A percentile compares a stretch with the other conserved stretches of the same genome.
Evolutionary conservation across 2,329 filamentous ascomycete species (phyloP).

Genomic region (Hypomyces rosellus): DNA sequence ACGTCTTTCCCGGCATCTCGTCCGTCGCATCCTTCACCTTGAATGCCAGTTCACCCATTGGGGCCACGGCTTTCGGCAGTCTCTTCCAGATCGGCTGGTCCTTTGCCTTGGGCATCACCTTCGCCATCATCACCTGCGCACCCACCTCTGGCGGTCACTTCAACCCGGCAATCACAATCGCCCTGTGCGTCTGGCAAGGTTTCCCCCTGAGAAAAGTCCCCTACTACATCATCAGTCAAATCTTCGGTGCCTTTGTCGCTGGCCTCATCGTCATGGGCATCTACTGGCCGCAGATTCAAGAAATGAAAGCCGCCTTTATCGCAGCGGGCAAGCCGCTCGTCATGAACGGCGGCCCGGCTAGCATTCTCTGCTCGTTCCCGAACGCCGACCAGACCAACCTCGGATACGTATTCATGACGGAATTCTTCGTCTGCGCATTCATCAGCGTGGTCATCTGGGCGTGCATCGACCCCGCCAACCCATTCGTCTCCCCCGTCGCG

Average conservation of each 20-base stretch:
- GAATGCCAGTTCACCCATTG: slow-evolving; percentile 33
- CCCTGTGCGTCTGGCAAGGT: slow-evolving; percentile 46
- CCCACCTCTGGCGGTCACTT: slow-evolving; percentile 50
- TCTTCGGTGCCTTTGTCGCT: slow-evolving; percentile 51
- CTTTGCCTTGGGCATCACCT: slow-evolving; percentile 51
- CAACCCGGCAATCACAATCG: slow-evolving; percentile 44
- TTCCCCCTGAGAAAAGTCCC: slow-evolving; percentile 55
- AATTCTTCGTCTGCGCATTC: slow-evolving; percentile 53
- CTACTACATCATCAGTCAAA: slow-evolving; percentile 49
- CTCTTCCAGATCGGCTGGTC: slow-evolving; percentile 50
- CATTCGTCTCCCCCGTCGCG: slow-evolving; percentile 42
- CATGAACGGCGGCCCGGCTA: slow-evolving; percentile 43
- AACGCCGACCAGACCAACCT: slow-evolving; percentile 43
- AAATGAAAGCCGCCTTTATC: slow-evolving; percentile 27
- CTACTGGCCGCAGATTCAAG: slow-evolving; percentile 44
- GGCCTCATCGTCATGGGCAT: slow-evolving; percentile 49
- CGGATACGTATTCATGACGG: slow-evolving; percentile 51
- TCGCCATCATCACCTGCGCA: slow-evolving; percentile 52
- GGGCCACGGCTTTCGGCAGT: slow-evolving; percentile 32
- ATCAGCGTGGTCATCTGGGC: slow-evolving; percentile 54
- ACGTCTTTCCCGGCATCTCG: slow-evolving; percentile 48
- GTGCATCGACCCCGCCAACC: slow-evolving; percentile 51
- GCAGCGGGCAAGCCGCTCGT: slow-evolving; percentile 27
- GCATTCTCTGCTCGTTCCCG: slow-evolving; percentile 50
- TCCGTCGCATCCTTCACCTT: slow-evolving; percentile 45